A percentile compares a stretch with the other conserved stretches of the same genome.
phyloP scores from a whole-genome alignment of 768 basidiomycete genomes.

The Podaxis rugospora region DNA sequence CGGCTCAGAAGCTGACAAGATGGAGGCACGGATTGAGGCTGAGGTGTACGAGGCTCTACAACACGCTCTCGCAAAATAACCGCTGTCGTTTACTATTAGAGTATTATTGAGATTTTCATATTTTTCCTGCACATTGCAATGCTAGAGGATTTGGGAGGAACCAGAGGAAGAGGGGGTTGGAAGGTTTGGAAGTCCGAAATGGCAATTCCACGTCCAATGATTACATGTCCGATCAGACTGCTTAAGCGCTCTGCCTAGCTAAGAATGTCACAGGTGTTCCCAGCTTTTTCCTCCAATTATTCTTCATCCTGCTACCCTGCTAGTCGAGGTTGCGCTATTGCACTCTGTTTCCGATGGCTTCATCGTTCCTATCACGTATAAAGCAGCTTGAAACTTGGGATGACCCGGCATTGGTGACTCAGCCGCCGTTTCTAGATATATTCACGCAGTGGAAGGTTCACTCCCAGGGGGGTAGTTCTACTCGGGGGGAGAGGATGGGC shows the following conservation, averaged over 20 bases:
- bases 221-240: not conserved
- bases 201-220: not conserved
- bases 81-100: constrained; percentile 9
- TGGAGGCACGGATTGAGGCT: constrained; percentile 90
- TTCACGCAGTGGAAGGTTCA: constrained; percentile 2
- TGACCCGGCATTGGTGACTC: not conserved
- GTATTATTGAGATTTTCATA: not conserved
- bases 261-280: not conserved
- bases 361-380: not conserved
- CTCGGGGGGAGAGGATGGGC: not conserved
- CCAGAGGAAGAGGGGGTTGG: not conserved
- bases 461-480: not conserved
- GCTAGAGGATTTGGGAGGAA: not conserved
- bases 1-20: constrained; percentile 90
- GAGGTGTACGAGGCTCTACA: constrained; percentile 97
- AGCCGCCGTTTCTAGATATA: not conserved
- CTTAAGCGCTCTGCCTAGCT: not conserved
- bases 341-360: not conserved
- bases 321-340: not conserved
- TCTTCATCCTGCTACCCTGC: not conserved
- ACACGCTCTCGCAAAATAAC: constrained; percentile 60
- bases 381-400: not conserved
- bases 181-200: not conserved
- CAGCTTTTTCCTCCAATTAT: not conserved
- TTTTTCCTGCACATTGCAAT: not conserved